Base-by-base conservation (phyloP, 2,329 filamentous ascomycete species). In the Aspergillus novofumigatus region DNA sequence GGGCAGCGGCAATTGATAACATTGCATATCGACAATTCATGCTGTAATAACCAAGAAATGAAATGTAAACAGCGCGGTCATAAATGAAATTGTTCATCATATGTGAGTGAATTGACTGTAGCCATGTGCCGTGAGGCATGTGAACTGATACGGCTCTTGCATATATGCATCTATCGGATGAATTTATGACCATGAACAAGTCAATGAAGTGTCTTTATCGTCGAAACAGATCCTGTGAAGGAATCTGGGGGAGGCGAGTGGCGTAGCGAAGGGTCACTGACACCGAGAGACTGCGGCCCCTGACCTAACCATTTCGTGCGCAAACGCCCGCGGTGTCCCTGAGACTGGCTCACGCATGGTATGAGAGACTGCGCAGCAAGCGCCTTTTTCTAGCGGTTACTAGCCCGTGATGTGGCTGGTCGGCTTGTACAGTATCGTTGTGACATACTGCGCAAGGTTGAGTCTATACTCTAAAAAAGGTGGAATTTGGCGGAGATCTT, bases 361-460 rank as follows among this genome's bases (percentile, higher is more conserved):
- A 47, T 47, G 23, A 21, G 41, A 45, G 32, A 23, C 17, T 52
- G 29, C 32, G 25, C 48, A 54, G 41, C n/a, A 47, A 35, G 28
- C 38, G 26, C 28, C 29, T 50, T 25, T 51, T 58, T 14, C 38
- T 49, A 59, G 25, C 28, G 47, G 51, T 32, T 54, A 53, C 67
- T 70, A 73, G 57, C 66, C 71, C 11, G 66, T 67, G 45, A 72
- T 69, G 59, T 75, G 67, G 29, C 69, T 80, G 21, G 92, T 91
- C 20, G 91, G 92, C 80, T 97, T 97, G 78, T 97, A 97, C 80
- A 97, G 88, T 71, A 97, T 96, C 2, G 92, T 97, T 3, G 93
- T 97, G 38, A 97, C 89, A 76, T 97, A 97, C 93, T 97, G 67
- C 25, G 52, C 25, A 23, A 47, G 6, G 6, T 6, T 47, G 44